phyloP scores from a whole-genome alignment of 305 asterid genomes.

The Fraxinus greggii region DNA sequence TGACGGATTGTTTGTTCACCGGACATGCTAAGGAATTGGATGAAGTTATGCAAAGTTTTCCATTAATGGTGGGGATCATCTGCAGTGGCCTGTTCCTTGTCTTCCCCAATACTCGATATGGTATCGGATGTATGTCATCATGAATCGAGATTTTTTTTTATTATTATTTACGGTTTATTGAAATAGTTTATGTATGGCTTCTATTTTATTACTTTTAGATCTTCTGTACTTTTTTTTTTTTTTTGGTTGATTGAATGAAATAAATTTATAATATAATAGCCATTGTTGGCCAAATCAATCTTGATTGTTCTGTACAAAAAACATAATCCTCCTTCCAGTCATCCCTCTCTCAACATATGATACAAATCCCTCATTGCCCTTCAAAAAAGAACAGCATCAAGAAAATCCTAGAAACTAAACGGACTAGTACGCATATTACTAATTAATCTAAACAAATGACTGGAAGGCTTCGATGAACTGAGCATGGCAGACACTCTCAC shows the following conservation, averaged over 20 bases:
- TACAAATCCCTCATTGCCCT: slow-evolving; percentile 23
- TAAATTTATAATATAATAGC: not conserved
- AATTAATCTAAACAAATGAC: not conserved
- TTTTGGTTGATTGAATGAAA: not conserved
- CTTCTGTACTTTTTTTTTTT: not conserved
- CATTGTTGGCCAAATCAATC: not conserved
- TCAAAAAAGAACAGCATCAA: slow-evolving; percentile 14
- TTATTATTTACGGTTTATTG: not conserved
- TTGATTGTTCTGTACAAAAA: not conserved
- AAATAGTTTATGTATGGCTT: not conserved
- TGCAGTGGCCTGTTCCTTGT: slow-evolving; percentile 87
- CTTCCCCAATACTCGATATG: slow-evolving; percentile 79
- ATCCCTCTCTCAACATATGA: slow-evolving; percentile 25
- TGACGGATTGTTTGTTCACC: slow-evolving; percentile 69
- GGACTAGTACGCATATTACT: slow-evolving; percentile 15
- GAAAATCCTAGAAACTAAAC: not conserved
- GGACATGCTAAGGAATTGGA: slow-evolving; percentile 66
- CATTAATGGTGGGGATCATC: slow-evolving; percentile 76
- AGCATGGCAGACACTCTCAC: too few relatives aligned
- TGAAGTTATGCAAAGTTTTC: slow-evolving; percentile 89
- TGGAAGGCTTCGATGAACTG: not conserved
- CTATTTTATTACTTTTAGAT: not conserved
- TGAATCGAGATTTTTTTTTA: slow-evolving; percentile 9
- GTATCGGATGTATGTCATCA: slow-evolving; percentile 74
- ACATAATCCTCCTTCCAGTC: too few relatives aligned